A percentile compares a stretch with the other conserved stretches of the same genome.
phyloP scores from a whole-genome alignment of 495 filamentous ascomycete species.

The Aspergillus kassunensis region DNA sequence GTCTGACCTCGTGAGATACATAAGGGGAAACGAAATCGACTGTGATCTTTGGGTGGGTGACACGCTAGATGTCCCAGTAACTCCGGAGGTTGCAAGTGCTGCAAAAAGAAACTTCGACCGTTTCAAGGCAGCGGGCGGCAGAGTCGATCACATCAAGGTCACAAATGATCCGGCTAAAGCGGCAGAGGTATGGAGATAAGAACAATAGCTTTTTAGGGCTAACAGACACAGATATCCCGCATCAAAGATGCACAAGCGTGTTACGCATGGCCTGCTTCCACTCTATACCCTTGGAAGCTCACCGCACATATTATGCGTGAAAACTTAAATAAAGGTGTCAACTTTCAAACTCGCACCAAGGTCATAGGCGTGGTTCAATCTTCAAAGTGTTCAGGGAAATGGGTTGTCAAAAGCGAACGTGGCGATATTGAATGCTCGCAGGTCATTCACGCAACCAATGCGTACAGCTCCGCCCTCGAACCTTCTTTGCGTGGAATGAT shows the following conservation, averaged over 20 bases:
- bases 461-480: conserved; percentile 5
- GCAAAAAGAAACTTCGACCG: neutral
- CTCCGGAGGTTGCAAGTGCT: neutral
- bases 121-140: neutral
- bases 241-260: neutral
- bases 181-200: neutral
- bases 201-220: neutral
- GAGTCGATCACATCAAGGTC: conserved; percentile 1
- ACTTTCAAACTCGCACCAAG: neutral
- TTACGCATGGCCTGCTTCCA: neutral
- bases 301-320: conserved; percentile 2
- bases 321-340: neutral
- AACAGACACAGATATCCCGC: neutral
- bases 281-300: conserved; percentile 2
- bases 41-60: conserved; percentile 5
- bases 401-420: neutral
- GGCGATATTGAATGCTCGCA: neutral
- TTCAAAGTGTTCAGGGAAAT: neutral
- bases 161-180: neutral
- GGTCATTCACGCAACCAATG: neutral
- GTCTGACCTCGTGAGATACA: conserved; percentile 1
- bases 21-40: conserved; percentile 4
- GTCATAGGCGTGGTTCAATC: neutral
- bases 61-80: conserved; percentile 5
- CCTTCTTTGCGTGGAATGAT: conserved; percentile 2